These are phyloP conservation scores for Suillus discolor DNA, from an alignment of 768 basidiomycete species.

Conservation along the genomic window DNA sequence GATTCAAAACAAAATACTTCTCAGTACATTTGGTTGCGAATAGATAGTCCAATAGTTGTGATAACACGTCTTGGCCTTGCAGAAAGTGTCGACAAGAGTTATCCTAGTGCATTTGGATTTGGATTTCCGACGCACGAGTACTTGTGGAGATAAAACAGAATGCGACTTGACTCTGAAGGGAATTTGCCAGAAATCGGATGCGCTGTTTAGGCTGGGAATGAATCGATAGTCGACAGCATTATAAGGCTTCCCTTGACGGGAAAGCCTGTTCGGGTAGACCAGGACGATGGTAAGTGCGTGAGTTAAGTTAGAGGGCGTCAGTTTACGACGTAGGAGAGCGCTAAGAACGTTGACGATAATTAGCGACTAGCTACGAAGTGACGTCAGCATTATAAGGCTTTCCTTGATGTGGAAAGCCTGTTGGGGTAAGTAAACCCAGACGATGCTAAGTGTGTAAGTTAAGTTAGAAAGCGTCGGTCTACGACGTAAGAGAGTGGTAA, in stretches of 20 bases:
- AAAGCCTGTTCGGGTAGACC: neutral
- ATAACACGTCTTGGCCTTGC: neutral
- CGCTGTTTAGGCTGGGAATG: neutral
- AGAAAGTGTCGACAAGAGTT: neutral
- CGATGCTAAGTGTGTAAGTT: neutral
- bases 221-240: neutral
- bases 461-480: neutral
- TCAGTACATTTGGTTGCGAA: constrained; percentile 1
- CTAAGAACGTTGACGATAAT: neutral
- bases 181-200: neutral
- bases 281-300: neutral
- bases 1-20: neutral
- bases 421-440: neutral
- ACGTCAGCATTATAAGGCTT: neutral
- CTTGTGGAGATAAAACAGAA: neutral
- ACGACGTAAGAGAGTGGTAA: too few relatives aligned
- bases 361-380: neutral
- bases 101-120: neutral
- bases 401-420: neutral
- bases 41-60: neutral
- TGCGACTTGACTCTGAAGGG: neutral
- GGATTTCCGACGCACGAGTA: neutral
- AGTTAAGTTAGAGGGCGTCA: neutral
- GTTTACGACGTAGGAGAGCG: neutral
- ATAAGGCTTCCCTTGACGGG: neutral